Conservation (phyloP, 2,329 filamentous ascomycete species). For the Aspergillus flavus region DNA sequence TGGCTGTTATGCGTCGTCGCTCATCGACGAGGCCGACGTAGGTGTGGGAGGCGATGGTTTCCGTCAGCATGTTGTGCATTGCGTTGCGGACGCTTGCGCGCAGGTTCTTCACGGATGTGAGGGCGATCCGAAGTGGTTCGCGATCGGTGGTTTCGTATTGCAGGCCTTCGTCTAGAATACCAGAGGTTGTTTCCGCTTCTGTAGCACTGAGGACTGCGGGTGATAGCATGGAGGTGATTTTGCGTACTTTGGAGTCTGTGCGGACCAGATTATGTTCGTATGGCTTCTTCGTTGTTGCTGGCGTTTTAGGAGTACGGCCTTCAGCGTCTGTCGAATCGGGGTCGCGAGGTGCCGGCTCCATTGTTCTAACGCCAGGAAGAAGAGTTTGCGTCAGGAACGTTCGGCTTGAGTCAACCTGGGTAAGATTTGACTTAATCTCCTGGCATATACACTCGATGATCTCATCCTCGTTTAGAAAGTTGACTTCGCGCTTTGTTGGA, state of each 20-base stretch:
- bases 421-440: constrained; percentile 74
- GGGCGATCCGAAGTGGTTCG: constrained; percentile 68
- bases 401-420: constrained; percentile 87
- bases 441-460: constrained; percentile 86
- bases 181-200: constrained; percentile 36
- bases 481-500: constrained; percentile 94
- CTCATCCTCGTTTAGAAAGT: constrained; percentile 96
- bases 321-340: constrained; percentile 30
- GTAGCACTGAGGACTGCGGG: constrained; percentile 47
- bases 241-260: constrained; percentile 84
- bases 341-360: constrained; percentile 39
- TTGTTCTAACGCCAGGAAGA: constrained; percentile 65
- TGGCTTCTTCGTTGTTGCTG: constrained; percentile 53
- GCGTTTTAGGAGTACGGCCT: constrained; percentile 42
- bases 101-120: constrained; percentile 84
- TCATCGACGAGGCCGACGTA: constrained; percentile 95
- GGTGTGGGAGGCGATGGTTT: constrained; percentile 83
- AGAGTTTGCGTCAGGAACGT: constrained; percentile 94
- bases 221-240: constrained; percentile 96
- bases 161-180: constrained; percentile 51
- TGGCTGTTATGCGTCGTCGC: constrained; percentile 80
- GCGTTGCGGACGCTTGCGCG: constrained; percentile 77
- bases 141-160: constrained; percentile 74
- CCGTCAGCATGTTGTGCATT: constrained; percentile 83
- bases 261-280: constrained; percentile 88